A percentile compares a stretch with the other conserved stretches of the same genome.
phyloP scores from a whole-genome alignment of 805 yeast species.

The Vanderwaltozyma tropicalis region DNA sequence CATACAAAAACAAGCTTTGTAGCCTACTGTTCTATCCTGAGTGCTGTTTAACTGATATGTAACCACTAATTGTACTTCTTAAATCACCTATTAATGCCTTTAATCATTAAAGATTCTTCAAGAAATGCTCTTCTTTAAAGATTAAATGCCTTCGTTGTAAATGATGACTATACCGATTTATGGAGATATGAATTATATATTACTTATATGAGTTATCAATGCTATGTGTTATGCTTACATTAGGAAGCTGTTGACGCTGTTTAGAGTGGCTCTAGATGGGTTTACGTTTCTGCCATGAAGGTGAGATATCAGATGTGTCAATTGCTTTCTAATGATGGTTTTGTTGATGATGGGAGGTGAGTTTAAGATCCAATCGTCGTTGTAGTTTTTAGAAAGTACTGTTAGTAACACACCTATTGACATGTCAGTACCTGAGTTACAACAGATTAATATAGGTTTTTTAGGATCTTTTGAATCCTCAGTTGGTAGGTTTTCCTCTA shows the following conservation, averaged over 20 bases:
- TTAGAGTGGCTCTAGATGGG: conserved; percentile 71
- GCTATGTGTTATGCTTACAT: conserved; percentile 39
- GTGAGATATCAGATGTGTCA: conserved; percentile 38
- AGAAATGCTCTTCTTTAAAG: no score
- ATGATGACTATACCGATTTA: no score
- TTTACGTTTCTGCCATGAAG: conserved; percentile 40
- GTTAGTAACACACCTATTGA: conserved; percentile 51
- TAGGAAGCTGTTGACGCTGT: conserved; percentile 51
- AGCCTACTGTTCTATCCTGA: no score
- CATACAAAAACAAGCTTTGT: no score
- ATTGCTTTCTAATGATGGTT: conserved; percentile 43
- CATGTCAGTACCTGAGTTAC: conserved; percentile 58
- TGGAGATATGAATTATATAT: no score
- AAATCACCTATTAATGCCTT: no score
- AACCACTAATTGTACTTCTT: no score
- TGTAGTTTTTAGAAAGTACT: conserved; percentile 38
- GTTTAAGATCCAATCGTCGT: conserved; percentile 31
- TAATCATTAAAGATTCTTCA: no score
- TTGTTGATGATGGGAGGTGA: conserved; percentile 31
- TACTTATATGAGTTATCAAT: no score
- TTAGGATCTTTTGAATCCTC: background rate
- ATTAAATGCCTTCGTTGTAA: no score
- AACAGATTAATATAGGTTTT: conserved; percentile 37
- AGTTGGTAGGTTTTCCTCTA: conserved; percentile 4
- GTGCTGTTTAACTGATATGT: no score